Evolutionary conservation across 345 rosid species (phyloP).

Genomic region (Nasturtium officinale): DNA sequence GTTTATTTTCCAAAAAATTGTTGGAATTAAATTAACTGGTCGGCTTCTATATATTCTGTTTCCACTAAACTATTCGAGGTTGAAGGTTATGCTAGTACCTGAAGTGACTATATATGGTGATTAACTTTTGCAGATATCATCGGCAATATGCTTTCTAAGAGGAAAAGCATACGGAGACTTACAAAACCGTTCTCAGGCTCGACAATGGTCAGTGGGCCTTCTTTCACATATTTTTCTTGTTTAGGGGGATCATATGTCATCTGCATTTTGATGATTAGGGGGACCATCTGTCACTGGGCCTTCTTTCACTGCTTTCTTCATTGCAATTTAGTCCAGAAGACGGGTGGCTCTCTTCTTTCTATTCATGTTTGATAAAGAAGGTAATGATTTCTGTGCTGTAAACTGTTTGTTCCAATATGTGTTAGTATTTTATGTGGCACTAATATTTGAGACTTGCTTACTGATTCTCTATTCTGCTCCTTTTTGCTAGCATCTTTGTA

Average conservation of each 20-base stretch:
- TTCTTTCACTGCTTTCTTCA: constrained; percentile 70
- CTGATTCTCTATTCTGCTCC: constrained; percentile 20
- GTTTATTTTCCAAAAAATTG: not conserved
- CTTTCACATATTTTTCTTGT: constrained; percentile 16
- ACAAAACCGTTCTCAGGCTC: constrained; percentile 88
- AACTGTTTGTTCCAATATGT: constrained; percentile 10
- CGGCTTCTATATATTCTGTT: not conserved
- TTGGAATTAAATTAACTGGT: not conserved
- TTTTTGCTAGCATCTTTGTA: constrained; percentile 13
- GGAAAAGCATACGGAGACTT: constrained; percentile 94
- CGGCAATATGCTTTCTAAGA: constrained; percentile 91
- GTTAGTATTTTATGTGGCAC: not conserved
- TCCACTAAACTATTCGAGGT: not conserved
- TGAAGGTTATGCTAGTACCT: constrained; percentile 8
- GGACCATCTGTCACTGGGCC: constrained; percentile 3
- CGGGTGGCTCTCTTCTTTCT: constrained; percentile 91
- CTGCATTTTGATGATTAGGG: not conserved
- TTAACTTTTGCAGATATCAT: constrained; percentile 60
- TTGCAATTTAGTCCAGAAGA: constrained; percentile 86
- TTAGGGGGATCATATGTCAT: not conserved
- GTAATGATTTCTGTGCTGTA: constrained; percentile 39
- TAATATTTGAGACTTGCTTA: not conserved
- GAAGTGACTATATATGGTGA: constrained; percentile 1
- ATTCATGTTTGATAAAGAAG: constrained; percentile 92
- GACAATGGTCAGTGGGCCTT: constrained; percentile 62